These are phyloP conservation scores for Abrus precatorius DNA, from an alignment of 306 rosid genomes.

Conservation along the genomic window DNA sequence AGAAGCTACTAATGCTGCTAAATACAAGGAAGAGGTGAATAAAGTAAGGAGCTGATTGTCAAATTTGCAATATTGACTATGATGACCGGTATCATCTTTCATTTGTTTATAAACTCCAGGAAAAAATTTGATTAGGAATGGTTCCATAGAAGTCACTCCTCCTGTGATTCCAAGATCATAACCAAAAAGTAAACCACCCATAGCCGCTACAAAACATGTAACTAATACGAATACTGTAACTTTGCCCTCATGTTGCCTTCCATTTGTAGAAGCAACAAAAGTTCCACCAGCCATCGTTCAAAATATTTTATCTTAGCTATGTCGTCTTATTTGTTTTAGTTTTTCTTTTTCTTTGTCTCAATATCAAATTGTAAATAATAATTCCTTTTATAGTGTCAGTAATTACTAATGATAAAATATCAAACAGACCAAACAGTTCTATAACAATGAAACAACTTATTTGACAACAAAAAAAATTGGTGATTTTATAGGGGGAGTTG, in stretches of 20 bases:
- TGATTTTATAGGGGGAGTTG: no score
- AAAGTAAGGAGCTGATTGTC: slow-evolving; percentile 47
- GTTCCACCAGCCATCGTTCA: slow-evolving; percentile 45
- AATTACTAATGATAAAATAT: no score
- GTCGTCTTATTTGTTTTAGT: no score
- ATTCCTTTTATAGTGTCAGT: no score
- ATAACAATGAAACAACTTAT: no score
- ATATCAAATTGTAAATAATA: no score
- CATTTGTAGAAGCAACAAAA: slow-evolving; percentile 7
- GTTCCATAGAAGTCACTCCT: slow-evolving; percentile 52
- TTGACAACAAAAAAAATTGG: no score
- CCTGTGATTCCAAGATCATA: slow-evolving; percentile 52
- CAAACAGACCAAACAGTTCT: no score
- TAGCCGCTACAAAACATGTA: slow-evolving; percentile 52
- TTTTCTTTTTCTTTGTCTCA: no score
- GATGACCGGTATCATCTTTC: not conserved
- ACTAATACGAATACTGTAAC: slow-evolving; percentile 41
- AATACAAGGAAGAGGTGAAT: slow-evolving; percentile 54
- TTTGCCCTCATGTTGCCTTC: slow-evolving; percentile 37
- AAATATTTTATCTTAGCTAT: no score
- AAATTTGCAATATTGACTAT: slow-evolving; percentile 42
- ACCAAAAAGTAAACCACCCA: slow-evolving; percentile 53
- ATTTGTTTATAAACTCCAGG: slow-evolving; percentile 34
- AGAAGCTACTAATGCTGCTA: slow-evolving; percentile 49
- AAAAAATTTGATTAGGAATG: slow-evolving; percentile 47